Percentiles rank a stretch among this genome's conserved stretches.
phyloP scores from a whole-genome alignment of 2,329 filamentous ascomycete genomes.

The Byssoonygena ceratinophila region DNA sequence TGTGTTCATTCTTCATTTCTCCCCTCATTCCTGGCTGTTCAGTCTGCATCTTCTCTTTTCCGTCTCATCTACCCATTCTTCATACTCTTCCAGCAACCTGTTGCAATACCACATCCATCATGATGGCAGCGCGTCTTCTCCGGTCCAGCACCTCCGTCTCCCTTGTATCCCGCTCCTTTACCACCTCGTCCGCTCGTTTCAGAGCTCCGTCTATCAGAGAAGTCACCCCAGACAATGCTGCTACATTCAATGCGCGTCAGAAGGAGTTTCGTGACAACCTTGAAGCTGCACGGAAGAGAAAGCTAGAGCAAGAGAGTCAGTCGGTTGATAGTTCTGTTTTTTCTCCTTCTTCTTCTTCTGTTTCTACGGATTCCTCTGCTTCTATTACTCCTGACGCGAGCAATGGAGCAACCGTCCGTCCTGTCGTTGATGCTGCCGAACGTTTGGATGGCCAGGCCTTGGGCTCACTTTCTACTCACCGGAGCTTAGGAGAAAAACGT shows the following conservation, averaged over 20 bases:
- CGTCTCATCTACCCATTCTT: not conserved
- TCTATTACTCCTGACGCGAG: constrained; percentile 38
- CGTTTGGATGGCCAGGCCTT: constrained; percentile 39
- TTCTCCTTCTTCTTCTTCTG: constrained; percentile 29
- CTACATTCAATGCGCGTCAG: constrained; percentile 72
- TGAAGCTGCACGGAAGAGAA: constrained; percentile 61
- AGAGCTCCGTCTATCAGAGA: constrained; percentile 73
- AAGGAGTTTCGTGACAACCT: constrained; percentile 76
- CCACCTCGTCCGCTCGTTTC: constrained; percentile 42
- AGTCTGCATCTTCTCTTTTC: not conserved
- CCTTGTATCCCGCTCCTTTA: constrained; percentile 48
- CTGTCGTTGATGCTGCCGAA: constrained; percentile 33
- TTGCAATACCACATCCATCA: constrained; percentile 20
- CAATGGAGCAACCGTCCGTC: constrained; percentile 27
- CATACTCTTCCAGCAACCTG: not conserved
- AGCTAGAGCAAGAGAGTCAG: constrained; percentile 77
- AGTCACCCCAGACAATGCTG: constrained; percentile 61
- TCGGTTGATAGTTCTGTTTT: constrained; percentile 42
- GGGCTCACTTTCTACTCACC: constrained; percentile 50
- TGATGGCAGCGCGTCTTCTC: constrained; percentile 41
- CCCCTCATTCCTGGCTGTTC: not conserved
- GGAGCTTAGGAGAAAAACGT: constrained; percentile 47
- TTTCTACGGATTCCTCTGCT: constrained; percentile 31
- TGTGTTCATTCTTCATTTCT: constrained; percentile 5
- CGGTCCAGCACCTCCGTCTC: constrained; percentile 38